A percentile compares a stretch with the other conserved stretches of the same genome.
Evolutionary conservation across 176 grass and related monocot species (phyloP).

Genomic region (Avena insularis): DNA sequence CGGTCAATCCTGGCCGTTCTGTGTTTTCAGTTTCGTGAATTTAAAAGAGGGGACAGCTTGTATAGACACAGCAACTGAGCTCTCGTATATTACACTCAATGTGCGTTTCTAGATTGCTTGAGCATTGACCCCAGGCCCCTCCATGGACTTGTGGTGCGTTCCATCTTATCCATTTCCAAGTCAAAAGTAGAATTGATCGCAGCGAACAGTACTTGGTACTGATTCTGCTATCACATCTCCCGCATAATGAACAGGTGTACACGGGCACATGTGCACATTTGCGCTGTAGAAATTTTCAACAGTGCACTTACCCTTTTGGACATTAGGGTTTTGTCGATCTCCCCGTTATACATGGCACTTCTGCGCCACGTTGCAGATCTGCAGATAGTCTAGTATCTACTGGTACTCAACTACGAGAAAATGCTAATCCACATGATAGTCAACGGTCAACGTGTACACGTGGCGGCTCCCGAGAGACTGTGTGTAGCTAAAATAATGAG

Average conservation of each 20-base stretch:
- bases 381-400: background rate
- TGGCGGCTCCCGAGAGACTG: background rate
- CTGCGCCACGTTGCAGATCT: too few relatives aligned
- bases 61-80: too few relatives aligned
- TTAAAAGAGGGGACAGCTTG: too few relatives aligned
- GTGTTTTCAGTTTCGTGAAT: too few relatives aligned
- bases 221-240: background rate
- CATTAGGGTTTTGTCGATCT: too few relatives aligned
- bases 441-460: background rate
- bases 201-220: background rate
- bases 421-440: background rate
- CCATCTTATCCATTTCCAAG: background rate
- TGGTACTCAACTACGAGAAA: background rate
- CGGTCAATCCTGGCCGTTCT: too few relatives aligned
- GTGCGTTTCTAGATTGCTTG: slow-evolving; percentile 1
- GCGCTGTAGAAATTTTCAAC: background rate
- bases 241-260: background rate
- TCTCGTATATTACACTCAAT: background rate
- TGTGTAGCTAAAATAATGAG: background rate
- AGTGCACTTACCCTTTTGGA: background rate
- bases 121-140: background rate
- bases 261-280: too few relatives aligned
- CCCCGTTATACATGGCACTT: too few relatives aligned
- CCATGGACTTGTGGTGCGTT: background rate
- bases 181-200: background rate